Evolutionary conservation across 768 basidiomycete species (phyloP).

Genomic region (Lentinula guzmanii): DNA sequence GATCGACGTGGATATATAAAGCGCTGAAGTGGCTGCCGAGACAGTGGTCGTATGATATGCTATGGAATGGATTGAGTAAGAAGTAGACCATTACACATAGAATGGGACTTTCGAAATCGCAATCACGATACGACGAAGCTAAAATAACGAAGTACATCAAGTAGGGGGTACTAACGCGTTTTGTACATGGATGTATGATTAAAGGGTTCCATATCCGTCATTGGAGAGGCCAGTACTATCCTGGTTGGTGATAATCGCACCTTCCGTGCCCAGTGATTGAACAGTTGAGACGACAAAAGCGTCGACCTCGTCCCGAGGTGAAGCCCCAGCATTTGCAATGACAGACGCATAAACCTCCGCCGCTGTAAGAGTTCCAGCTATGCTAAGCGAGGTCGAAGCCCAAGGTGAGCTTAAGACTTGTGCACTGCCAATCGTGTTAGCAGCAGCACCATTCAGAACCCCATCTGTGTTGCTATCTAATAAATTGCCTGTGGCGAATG

Average conservation of each 20-base stretch:
- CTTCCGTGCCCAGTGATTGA: slow-evolving; percentile 12
- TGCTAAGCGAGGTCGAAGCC: slow-evolving; percentile 11
- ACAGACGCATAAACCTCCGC: slow-evolving; percentile 13
- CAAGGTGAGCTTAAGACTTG: slow-evolving; percentile 11
- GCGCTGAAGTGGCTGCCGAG: slow-evolving; percentile 4
- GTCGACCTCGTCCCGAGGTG: slow-evolving; percentile 16
- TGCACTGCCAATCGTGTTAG: slow-evolving; percentile 15
- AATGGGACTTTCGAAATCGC: too few relatives aligned
- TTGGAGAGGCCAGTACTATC: slow-evolving; percentile 14
- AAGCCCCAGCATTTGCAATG: slow-evolving; percentile 13
- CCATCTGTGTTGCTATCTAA: slow-evolving; percentile 16
- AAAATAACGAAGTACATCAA: neutral
- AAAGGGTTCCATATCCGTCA: slow-evolving; percentile 17
- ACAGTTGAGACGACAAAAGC: slow-evolving; percentile 15
- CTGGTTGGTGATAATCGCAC: slow-evolving; percentile 17
- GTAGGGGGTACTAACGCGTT: neutral
- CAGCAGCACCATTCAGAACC: slow-evolving; percentile 15
- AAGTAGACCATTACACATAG: neutral
- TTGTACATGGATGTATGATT: neutral
- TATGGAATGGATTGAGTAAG: slow-evolving; percentile 5
- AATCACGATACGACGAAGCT: too few relatives aligned
- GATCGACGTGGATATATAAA: neutral
- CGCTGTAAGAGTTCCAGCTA: slow-evolving; percentile 13
- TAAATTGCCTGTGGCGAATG: slow-evolving; percentile 15
- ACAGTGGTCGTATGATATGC: neutral